Evolutionary conservation across 2,329 filamentous ascomycete species (phyloP).

Genomic region (Alternaria incomplexa): DNA sequence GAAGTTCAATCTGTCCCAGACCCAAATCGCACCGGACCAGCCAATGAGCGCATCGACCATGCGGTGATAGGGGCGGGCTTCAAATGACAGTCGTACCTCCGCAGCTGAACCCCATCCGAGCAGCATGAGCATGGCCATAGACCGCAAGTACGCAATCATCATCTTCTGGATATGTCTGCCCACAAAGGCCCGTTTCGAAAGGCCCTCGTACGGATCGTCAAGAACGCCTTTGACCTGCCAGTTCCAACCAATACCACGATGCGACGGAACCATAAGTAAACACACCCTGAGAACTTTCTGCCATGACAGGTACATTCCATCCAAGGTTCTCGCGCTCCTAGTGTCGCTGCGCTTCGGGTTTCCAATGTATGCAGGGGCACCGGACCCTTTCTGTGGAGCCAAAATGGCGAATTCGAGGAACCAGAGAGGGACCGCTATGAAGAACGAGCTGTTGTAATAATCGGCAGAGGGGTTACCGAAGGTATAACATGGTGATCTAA

Average conservation of each 20-base stretch:
- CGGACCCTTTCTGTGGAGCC: background rate
- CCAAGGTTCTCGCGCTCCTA: background rate
- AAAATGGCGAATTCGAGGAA: constrained; percentile 11
- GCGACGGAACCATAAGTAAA: constrained; percentile 1
- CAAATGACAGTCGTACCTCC: background rate
- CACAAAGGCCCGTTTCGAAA: background rate
- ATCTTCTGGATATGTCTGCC: background rate
- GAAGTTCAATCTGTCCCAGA: background rate
- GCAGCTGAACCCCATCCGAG: background rate
- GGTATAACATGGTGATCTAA: constrained; percentile 4
- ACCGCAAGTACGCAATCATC: background rate
- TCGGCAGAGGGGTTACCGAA: constrained; percentile 4
- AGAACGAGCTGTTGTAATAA: constrained; percentile 9
- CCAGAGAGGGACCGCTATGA: constrained; percentile 7
- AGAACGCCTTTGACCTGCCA: constrained; percentile 8
- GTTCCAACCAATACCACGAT: constrained; percentile 6
- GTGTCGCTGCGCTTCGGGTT: background rate
- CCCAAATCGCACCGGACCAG: background rate
- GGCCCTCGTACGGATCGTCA: background rate
- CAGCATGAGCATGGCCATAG: background rate
- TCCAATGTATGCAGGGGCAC: background rate
- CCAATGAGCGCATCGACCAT: background rate
- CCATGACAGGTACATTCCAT: background rate
- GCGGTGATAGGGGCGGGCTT: background rate
- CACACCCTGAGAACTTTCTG: background rate